Conservation (phyloP, 108 stramenopile species). For the Mayamaea pseudoterrestris region DNA sequence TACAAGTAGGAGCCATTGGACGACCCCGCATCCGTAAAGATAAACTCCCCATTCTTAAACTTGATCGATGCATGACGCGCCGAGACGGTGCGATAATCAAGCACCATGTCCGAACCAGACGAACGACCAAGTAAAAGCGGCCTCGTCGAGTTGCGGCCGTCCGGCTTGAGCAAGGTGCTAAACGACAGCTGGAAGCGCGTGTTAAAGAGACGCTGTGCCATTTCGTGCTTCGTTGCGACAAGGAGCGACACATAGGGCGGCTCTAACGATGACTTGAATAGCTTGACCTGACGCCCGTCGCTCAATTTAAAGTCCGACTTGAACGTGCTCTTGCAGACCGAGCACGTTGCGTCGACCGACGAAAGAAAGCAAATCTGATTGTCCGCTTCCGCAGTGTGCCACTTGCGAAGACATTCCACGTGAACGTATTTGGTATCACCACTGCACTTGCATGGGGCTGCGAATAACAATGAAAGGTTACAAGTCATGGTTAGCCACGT, state of each 20-base stretch:
- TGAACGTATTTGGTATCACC: conserved; percentile 85
- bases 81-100: conserved; percentile 90
- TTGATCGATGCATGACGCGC: conserved; percentile 83
- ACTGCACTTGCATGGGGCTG: conserved; percentile 80
- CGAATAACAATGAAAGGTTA: too few relatives aligned
- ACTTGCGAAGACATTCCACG: conserved; percentile 80
- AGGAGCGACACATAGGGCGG: conserved; percentile 92
- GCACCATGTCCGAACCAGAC: conserved; percentile 88
- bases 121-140: conserved; percentile 91
- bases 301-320: conserved; percentile 87
- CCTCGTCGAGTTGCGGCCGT: conserved; percentile 77
- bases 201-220: conserved; percentile 91
- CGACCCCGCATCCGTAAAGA: conserved; percentile 80
- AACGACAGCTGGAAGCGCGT: conserved; percentile 94
- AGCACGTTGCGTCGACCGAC: conserved; percentile 91
- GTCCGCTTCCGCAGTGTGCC: conserved; percentile 86
- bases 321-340: conserved; percentile 94
- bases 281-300: conserved; percentile 77
- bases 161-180: conserved; percentile 81
- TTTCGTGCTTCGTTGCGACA: conserved; percentile 93
- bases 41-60: conserved; percentile 85
- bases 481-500: too few relatives aligned
- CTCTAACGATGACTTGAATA: conserved; percentile 87
- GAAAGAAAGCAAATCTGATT: conserved; percentile 91
- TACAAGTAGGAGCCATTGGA: conserved; percentile 86